A percentile compares a stretch with the other conserved stretches of the same genome.
Evolutionary conservation across 768 basidiomycete species (phyloP).

Genomic region (Gymnopilus junonius): DNA sequence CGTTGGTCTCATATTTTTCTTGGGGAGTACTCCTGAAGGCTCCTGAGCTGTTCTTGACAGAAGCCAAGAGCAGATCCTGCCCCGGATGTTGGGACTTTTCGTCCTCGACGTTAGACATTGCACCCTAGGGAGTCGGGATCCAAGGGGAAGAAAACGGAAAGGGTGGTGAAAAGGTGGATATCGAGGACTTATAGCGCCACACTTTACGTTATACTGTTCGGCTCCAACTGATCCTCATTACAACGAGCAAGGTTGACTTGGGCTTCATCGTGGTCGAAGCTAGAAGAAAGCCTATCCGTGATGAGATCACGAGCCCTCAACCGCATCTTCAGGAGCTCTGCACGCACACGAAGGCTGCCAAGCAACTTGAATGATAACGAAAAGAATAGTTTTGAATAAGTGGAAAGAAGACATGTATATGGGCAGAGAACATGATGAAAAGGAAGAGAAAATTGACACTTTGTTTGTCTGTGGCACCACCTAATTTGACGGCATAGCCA

Average conservation of each 20-base stretch:
- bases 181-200: not conserved
- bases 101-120: not conserved
- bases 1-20: not conserved
- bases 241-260: not conserved
- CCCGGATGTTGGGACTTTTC: not conserved
- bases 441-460: too few species aligned
- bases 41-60: not conserved
- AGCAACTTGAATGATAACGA: not conserved
- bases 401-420: too few species aligned
- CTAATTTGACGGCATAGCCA: too few species aligned
- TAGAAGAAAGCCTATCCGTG: not conserved
- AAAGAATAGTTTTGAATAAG: too few species aligned
- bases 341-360: not conserved
- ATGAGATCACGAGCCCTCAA: not conserved
- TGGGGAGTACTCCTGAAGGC: not conserved
- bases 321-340: not conserved
- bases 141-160: not conserved
- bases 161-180: not conserved
- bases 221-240: not conserved
- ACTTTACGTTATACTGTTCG: not conserved
- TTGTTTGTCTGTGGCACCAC: too few species aligned
- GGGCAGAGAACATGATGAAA: too few species aligned
- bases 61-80: not conserved
- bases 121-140: not conserved
- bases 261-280: too few species aligned